Conservation (phyloP, 305 asterid species). For the Withania somnifera region DNA sequence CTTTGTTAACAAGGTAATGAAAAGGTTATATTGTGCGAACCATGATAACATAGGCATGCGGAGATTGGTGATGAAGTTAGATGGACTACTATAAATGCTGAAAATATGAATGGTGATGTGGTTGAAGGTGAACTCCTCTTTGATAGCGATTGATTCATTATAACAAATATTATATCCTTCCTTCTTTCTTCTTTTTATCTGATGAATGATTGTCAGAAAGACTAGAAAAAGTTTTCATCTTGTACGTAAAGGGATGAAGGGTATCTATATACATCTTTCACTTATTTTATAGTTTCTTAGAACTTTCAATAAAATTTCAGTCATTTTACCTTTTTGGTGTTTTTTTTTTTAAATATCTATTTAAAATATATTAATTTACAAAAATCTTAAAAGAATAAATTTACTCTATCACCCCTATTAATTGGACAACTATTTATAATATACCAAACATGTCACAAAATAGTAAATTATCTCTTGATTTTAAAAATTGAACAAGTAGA, state of each 20-base stretch:
- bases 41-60: background rate
- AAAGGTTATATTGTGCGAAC: no score
- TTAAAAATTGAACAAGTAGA: no score
- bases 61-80: background rate
- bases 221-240: background rate
- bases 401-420: no score
- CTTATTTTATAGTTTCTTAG: background rate
- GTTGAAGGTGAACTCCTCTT: background rate
- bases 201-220: background rate
- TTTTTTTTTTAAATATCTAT: background rate
- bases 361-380: no score
- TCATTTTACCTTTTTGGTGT: background rate
- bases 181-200: background rate
- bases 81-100: background rate
- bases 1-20: no score
- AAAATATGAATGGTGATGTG: background rate
- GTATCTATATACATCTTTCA: background rate
- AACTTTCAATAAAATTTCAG: background rate
- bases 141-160: background rate
- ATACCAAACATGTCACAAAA: no score
- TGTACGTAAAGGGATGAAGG: background rate
- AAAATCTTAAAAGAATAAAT: no score
- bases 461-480: no score
- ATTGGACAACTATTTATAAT: no score
- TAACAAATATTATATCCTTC: background rate